phyloP scores from a whole-genome alignment of 2,329 filamentous ascomycete species.

The Scedosporium aurantiacum region DNA sequence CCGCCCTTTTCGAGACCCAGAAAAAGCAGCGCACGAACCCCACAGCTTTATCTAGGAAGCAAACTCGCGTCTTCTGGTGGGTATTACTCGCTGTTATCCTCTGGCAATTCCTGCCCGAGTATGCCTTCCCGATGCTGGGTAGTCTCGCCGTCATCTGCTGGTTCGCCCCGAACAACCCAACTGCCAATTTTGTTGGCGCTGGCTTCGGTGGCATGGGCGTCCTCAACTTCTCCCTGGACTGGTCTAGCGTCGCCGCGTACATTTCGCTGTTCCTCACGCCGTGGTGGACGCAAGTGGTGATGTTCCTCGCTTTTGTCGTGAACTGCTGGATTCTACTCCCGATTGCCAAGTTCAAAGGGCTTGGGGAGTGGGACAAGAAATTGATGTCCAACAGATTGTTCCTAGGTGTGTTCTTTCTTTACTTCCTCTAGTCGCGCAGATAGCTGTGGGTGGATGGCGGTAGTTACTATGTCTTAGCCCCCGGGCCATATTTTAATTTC shows the following conservation, averaged over 20 bases:
- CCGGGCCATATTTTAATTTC: background rate
- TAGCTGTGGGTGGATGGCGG: background rate
- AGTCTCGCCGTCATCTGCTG: too few relatives aligned
- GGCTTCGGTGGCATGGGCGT: too few relatives aligned
- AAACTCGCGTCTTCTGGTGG: too few relatives aligned
- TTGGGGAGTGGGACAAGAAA: slow-evolving; percentile 38
- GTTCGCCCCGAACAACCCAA: too few relatives aligned
- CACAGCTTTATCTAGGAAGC: too few relatives aligned
- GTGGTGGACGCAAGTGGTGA: slow-evolving; percentile 47
- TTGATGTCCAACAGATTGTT: slow-evolving; percentile 34
- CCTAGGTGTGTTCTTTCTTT: background rate
- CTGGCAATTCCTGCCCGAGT: too few relatives aligned
- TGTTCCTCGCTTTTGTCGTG: slow-evolving; percentile 39
- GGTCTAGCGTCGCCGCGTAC: slow-evolving; percentile 46
- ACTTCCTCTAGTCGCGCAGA: background rate
- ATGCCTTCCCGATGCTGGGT: too few relatives aligned
- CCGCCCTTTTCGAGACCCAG: too few relatives aligned
- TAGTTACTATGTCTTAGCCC: background rate
- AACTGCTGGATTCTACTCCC: slow-evolving; percentile 49
- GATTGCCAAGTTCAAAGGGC: slow-evolving; percentile 44
- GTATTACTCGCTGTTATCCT: too few relatives aligned
- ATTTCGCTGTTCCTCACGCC: slow-evolving; percentile 42
- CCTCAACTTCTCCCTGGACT: slow-evolving; percentile 28
- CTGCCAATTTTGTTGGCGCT: too few relatives aligned
- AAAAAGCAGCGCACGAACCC: too few relatives aligned